A percentile compares a stretch with the other conserved stretches of the same genome.
These are phyloP conservation scores for Cyberlindnera mississippiensis DNA, from an alignment of 805 yeast genomes.

Conservation along the genomic window DNA sequence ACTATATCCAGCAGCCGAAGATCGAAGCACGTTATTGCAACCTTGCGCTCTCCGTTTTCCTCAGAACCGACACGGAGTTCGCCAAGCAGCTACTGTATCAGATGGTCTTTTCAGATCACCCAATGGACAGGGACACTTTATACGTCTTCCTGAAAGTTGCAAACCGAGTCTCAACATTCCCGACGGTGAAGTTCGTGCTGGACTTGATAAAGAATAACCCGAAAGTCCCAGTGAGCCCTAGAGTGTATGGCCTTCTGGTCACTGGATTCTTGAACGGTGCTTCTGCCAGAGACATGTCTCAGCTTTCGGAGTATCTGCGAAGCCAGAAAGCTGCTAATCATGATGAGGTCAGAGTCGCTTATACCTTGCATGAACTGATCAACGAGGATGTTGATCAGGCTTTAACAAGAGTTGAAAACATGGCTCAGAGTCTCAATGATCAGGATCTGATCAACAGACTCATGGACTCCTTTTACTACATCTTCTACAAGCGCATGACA, in stretches of 20 bases:
- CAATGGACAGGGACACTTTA: conserved; percentile 22
- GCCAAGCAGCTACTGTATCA: conserved; percentile 28
- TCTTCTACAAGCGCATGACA: conserved; percentile 8
- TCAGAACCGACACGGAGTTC: conserved; percentile 23
- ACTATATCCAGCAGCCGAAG: conserved; percentile 17
- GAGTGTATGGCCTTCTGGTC: conserved; percentile 16
- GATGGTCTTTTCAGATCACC: conserved; percentile 24
- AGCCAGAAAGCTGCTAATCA: conserved; percentile 1
- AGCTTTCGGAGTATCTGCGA: conserved; percentile 3
- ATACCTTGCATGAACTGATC: conserved; percentile 6
- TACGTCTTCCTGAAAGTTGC: conserved; percentile 19
- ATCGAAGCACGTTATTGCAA: conserved; percentile 16
- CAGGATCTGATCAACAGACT: conserved; percentile 1
- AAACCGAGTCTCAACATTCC: conserved; percentile 17
- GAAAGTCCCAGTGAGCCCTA: conserved; percentile 17
- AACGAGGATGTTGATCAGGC: conserved; percentile 3
- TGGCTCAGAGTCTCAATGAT: conserved; percentile 1
- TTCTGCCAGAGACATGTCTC: conserved; percentile 9
- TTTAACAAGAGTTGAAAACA: conserved; percentile 6
- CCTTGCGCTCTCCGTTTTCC: conserved; percentile 20
- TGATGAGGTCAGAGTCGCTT: conserved; percentile 11
- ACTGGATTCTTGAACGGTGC: conserved; percentile 13
- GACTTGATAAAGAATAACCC: conserved; percentile 22
- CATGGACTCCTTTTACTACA: conserved; percentile 7
- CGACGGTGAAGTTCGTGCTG: conserved; percentile 19